Percentiles rank a stretch among this genome's conserved stretches.
These are phyloP conservation scores for Crithidia thermophila DNA, from an alignment of 208 protist species.

Conservation along the genomic window DNA sequence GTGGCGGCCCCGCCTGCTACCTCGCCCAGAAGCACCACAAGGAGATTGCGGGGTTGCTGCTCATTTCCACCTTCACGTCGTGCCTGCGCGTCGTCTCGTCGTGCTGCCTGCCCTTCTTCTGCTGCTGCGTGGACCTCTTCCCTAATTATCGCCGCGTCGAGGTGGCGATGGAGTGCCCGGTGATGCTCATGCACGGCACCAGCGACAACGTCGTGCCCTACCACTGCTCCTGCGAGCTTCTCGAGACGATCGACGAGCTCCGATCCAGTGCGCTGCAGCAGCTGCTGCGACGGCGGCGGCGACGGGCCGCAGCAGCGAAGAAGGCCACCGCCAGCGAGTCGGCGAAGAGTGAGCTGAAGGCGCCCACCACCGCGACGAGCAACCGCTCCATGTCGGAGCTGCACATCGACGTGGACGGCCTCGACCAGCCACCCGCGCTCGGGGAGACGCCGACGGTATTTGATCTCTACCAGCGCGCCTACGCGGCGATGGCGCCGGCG, in stretches of 20 bases:
- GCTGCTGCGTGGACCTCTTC: slow-evolving; percentile 61
- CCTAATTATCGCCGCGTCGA: slow-evolving; percentile 54
- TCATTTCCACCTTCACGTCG: slow-evolving; percentile 78
- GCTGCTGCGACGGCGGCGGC: neutral
- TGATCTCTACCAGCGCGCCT: slow-evolving; percentile 25
- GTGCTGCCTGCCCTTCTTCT: slow-evolving; percentile 33
- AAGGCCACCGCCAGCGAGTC: neutral
- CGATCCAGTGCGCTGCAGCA: neutral
- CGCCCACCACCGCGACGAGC: neutral
- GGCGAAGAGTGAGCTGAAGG: neutral
- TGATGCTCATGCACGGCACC: slow-evolving; percentile 75
- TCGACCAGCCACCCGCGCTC: neutral
- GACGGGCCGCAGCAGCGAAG: neutral
- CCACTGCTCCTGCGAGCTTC: slow-evolving; percentile 49
- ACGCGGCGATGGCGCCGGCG: slow-evolving; percentile 3
- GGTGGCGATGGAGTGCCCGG: slow-evolving; percentile 48
- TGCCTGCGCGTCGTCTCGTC: slow-evolving; percentile 53
- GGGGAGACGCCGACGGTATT: slow-evolving; percentile 9
- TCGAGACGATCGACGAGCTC: slow-evolving; percentile 1
- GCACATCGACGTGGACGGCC: neutral
- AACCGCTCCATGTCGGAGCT: slow-evolving; percentile 1
- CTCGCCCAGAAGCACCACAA: slow-evolving; percentile 69
- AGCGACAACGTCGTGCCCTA: slow-evolving; percentile 61
- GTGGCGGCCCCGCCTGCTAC: slow-evolving; percentile 76
- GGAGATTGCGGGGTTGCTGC: slow-evolving; percentile 56